Conservation (phyloP, 2,329 filamentous ascomycete species). For the Ramularia collo-cygni region DNA sequence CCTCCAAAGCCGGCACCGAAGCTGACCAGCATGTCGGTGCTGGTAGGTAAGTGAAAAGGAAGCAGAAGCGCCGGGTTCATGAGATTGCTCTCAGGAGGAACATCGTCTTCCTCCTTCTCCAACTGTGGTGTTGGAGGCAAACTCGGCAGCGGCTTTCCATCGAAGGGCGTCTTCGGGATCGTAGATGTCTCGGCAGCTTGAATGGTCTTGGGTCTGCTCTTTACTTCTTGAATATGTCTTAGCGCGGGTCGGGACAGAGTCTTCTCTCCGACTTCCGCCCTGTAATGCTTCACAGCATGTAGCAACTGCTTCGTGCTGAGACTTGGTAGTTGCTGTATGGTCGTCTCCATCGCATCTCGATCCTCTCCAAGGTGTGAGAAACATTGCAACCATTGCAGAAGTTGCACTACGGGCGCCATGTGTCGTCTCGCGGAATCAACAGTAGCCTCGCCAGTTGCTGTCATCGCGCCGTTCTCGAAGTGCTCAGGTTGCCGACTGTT, state of each 20-base stretch:
- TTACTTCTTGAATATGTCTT: conserved; percentile 75
- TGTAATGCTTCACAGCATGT: conserved; percentile 86
- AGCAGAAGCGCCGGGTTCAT: conserved; percentile 87
- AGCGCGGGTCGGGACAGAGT: conserved; percentile 78
- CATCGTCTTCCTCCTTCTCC: conserved; percentile 55
- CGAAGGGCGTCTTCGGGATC: conserved; percentile 11
- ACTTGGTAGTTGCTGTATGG: conserved; percentile 78
- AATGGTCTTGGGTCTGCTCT: conserved; percentile 45
- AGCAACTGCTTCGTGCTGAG: conserved; percentile 83
- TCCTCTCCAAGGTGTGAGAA: conserved; percentile 93
- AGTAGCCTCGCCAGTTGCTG: conserved; percentile 76
- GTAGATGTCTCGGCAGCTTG: conserved; percentile 1
- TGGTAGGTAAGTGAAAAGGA: conserved; percentile 90
- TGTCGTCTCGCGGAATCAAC: conserved; percentile 78
- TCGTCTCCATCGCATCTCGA: conserved; percentile 78
- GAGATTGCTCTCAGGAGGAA: conserved; percentile 67
- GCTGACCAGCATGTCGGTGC: conserved; percentile 92
- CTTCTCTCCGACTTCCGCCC: conserved; percentile 92
- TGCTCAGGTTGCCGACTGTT: conserved; percentile 95
- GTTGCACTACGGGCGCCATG: conserved; percentile 81
- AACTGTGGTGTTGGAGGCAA: conserved; percentile 16
- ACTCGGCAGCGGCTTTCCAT: conserved; percentile 12
- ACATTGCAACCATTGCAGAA: conserved; percentile 95
- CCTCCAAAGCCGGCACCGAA: conserved; percentile 95
- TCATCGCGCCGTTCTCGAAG: conserved; percentile 86